A percentile compares a stretch with the other conserved stretches of the same genome.
These are phyloP conservation scores for Aspergillus steynii DNA, from an alignment of 495 filamentous ascomycete genomes.

Conservation along the genomic window DNA sequence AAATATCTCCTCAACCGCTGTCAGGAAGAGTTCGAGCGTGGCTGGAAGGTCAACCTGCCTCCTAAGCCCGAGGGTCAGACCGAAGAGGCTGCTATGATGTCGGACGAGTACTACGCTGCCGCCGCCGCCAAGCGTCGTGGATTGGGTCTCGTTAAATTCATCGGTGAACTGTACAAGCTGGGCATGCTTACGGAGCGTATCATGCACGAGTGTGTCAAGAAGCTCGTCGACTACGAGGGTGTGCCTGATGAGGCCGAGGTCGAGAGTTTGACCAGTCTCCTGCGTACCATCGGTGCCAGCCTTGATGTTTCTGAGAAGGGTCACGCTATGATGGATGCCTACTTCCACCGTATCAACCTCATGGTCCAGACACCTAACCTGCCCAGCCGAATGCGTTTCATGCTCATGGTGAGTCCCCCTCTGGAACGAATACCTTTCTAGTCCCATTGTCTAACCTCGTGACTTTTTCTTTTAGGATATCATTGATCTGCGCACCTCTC, in stretches of 20 bases:
- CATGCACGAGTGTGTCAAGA: constrained; percentile 99
- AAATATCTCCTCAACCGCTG: constrained; percentile 99
- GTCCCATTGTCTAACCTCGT: neutral
- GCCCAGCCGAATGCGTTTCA: constrained; percentile 86
- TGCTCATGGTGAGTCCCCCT: constrained; percentile 72
- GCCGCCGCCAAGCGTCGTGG: constrained; percentile 96
- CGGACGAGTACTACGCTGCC: constrained; percentile 94
- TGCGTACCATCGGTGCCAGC: constrained; percentile 86
- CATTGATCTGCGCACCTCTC: constrained; percentile 71
- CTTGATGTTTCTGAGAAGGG: constrained; percentile 82
- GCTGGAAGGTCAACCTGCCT: constrained; percentile 91
- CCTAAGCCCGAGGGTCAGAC: constrained; percentile 74
- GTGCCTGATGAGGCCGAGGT: constrained; percentile 93
- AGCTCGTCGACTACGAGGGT: constrained; percentile 92
- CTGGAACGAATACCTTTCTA: no score
- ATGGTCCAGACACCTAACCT: constrained; percentile 77
- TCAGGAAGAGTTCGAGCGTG: constrained; percentile 98
- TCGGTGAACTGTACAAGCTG: constrained; percentile 98
- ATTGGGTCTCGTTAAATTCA: constrained; percentile 97
- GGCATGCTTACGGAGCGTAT: constrained; percentile 98
- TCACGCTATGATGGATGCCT: constrained; percentile 81
- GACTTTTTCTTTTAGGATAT: constrained; percentile 58
- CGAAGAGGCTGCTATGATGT: constrained; percentile 78
- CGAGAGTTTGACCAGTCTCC: constrained; percentile 88
- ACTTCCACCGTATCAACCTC: constrained; percentile 81